These are phyloP conservation scores for Trichoderma sp. DNA, from an alignment of 2,329 filamentous ascomycete species.

Conservation along the genomic window DNA sequence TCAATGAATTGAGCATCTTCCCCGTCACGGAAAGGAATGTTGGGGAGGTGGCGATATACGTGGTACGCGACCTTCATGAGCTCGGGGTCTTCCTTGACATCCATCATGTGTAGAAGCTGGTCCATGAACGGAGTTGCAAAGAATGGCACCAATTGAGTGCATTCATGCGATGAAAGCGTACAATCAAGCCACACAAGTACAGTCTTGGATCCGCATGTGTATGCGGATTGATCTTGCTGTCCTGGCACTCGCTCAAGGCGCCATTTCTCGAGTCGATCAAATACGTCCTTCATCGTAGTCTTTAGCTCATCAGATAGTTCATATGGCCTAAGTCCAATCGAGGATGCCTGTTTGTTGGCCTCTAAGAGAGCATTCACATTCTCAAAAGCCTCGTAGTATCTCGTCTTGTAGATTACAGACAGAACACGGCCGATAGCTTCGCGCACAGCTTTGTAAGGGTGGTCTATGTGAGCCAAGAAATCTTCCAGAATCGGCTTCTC, in stretches of 20 bases:
- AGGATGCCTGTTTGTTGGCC: slow-evolving; percentile 75
- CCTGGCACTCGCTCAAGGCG: slow-evolving; percentile 79
- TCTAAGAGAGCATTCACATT: slow-evolving; percentile 75
- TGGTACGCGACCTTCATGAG: slow-evolving; percentile 93
- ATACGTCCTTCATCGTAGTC: slow-evolving; percentile 71
- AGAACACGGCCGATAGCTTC: slow-evolving; percentile 92
- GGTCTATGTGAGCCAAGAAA: slow-evolving; percentile 88
- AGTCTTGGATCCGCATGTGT: slow-evolving; percentile 95
- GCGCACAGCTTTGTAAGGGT: slow-evolving; percentile 95
- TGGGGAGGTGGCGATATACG: slow-evolving; percentile 93
- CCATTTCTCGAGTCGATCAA: slow-evolving; percentile 82
- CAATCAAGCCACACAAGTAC: slow-evolving; percentile 93
- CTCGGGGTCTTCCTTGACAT: slow-evolving; percentile 97
- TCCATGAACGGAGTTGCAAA: slow-evolving; percentile 89
- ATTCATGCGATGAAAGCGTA: slow-evolving; percentile 88
- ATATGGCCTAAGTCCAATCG: slow-evolving; percentile 84
- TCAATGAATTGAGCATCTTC: slow-evolving; percentile 84
- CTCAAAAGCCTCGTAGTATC: slow-evolving; percentile 91
- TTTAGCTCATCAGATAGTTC: slow-evolving; percentile 73
- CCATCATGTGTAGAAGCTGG: slow-evolving; percentile 98
- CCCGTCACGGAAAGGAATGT: slow-evolving; percentile 86
- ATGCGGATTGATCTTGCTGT: slow-evolving; percentile 89
- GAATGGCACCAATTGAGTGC: slow-evolving; percentile 85
- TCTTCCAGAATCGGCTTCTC: slow-evolving; percentile 86
- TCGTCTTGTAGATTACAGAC: slow-evolving; percentile 82